Percentiles rank a stretch among this genome's conserved stretches.
Evolutionary conservation across 108 stramenopile species (phyloP).

Genomic region (Schizochytrium sp.): DNA sequence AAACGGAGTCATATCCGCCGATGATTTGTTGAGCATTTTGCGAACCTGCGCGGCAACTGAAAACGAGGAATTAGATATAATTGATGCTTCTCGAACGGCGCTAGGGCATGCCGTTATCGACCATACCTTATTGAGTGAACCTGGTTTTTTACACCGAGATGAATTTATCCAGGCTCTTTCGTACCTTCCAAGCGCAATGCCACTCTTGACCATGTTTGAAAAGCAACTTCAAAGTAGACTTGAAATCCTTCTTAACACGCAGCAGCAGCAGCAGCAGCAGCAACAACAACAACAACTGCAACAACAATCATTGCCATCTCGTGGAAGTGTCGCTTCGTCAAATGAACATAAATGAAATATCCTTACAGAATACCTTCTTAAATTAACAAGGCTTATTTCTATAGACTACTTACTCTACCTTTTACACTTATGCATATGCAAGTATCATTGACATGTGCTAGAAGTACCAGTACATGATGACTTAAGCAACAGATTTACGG

Average conservation of each 20-base stretch:
- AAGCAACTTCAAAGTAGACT: not conserved
- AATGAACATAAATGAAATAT: too few relatives aligned
- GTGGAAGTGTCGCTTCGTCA: not conserved
- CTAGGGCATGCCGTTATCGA: not conserved
- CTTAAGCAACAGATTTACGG: too few relatives aligned
- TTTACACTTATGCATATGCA: too few relatives aligned
- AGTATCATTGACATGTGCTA: too few relatives aligned
- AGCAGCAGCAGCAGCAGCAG: not conserved
- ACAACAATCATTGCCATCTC: not conserved
- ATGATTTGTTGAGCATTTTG: not conserved
- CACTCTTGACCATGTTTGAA: not conserved
- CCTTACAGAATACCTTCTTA: too few relatives aligned
- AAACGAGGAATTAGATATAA: not conserved
- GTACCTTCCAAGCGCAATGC: not conserved
- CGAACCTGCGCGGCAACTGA: not conserved
- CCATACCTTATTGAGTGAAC: constrained; percentile 34
- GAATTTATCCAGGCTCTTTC: not conserved
- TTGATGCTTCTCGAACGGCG: not conserved
- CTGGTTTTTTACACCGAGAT: constrained; percentile 40
- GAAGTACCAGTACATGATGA: too few relatives aligned
- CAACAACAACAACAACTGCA: not conserved
- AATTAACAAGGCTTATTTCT: too few relatives aligned
- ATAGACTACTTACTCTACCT: too few relatives aligned
- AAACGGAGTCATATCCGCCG: not conserved
- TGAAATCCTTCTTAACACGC: not conserved